A percentile compares a stretch with the other conserved stretches of the same genome.
Evolutionary conservation across 2,329 filamentous ascomycete genomes (phyloP).

Genomic region (Neonectria neomacrospora): DNA sequence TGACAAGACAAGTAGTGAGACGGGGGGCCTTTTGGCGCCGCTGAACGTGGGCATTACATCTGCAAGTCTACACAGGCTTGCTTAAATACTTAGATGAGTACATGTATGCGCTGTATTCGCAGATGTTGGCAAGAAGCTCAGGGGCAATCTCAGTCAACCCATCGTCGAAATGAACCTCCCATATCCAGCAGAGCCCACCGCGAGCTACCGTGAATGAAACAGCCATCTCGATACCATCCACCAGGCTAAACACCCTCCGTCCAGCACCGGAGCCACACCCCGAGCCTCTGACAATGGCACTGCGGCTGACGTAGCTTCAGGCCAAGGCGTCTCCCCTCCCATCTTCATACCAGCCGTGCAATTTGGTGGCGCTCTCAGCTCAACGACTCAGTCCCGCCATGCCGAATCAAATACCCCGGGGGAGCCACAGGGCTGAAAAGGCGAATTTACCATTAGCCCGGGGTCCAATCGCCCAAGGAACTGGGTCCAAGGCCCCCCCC

Average conservation of each 20-base stretch:
- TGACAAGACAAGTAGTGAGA: not conserved
- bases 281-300: not conserved
- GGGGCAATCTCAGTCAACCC: not conserved
- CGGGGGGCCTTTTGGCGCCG: slow-evolving; percentile 18
- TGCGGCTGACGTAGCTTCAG: not conserved
- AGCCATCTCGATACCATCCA: not conserved
- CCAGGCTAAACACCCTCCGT: not conserved
- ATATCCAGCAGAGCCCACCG: not conserved
- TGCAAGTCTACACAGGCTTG: not conserved
- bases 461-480: not conserved
- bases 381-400: slow-evolving; percentile 8
- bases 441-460: slow-evolving; percentile 17
- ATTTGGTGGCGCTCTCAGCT: slow-evolving; percentile 43
- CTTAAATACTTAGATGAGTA: not conserved
- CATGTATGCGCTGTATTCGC: no score
- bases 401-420: slow-evolving; percentile 36
- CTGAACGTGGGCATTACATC: not conserved
- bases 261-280: not conserved
- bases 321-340: slow-evolving; percentile 4
- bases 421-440: slow-evolving; percentile 40
- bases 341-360: slow-evolving; percentile 14
- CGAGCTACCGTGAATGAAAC: not conserved
- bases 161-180: not conserved
- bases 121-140: not conserved
- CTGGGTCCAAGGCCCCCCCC: not conserved